Conservation (phyloP, 1,284 basidiomycete genomes). For the Cronartium ribicola region DNA sequence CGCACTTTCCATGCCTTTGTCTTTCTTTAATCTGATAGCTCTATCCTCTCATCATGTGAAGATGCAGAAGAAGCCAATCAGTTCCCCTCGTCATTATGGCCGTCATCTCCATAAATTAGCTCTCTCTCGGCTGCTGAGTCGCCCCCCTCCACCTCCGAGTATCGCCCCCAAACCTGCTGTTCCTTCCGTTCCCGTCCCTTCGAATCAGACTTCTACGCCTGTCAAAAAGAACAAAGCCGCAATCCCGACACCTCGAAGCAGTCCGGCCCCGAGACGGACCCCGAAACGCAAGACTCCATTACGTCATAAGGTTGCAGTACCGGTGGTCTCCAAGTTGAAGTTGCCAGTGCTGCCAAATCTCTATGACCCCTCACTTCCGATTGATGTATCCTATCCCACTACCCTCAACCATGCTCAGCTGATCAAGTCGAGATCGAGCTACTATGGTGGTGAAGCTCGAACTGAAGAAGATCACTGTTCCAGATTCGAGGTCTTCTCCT, state of each 20-base stretch:
- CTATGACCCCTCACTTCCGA: slow-evolving; percentile 23
- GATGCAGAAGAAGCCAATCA: slow-evolving; percentile 27
- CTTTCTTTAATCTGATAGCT: neutral
- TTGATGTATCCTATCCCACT: slow-evolving; percentile 5
- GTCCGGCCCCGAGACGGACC: neutral
- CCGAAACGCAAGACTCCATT: slow-evolving; percentile 4
- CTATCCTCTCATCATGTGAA: slow-evolving; percentile 29
- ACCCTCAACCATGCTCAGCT: neutral
- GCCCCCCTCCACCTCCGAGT: neutral
- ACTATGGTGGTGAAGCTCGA: neutral
- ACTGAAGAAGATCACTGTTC: neutral
- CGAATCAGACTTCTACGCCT: slow-evolving; percentile 2
- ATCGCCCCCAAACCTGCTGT: neutral
- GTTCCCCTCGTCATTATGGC: slow-evolving; percentile 25
- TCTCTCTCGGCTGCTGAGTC: neutral
- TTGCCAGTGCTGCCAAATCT: slow-evolving; percentile 27
- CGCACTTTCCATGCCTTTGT: neutral
- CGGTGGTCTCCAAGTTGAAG: neutral
- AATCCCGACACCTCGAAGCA: neutral
- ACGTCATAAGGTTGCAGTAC: neutral
- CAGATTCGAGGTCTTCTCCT: neutral
- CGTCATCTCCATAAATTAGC: slow-evolving; percentile 22
- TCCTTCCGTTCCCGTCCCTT: neutral
- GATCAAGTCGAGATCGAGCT: neutral
- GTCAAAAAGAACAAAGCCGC: slow-evolving; percentile 4